Evolutionary conservation across 345 rosid genomes (phyloP), one percentile per base, ranked within the genome.

Genomic region (Raphanus sativus): DNA sequence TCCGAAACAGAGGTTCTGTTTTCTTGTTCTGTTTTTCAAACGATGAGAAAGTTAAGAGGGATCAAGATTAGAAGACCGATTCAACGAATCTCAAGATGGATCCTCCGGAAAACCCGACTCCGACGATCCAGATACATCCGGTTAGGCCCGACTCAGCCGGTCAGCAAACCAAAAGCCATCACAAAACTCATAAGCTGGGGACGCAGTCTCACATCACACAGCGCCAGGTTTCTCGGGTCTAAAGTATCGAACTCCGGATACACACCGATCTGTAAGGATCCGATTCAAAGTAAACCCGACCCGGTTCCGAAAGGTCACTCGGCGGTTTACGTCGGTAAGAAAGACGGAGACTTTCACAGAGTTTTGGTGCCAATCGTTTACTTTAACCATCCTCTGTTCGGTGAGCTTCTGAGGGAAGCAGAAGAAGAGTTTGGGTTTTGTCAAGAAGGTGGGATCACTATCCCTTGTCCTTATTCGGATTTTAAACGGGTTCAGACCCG

Each of bases 321-420:
- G 79, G 97, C 98, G 42, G 89, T 90, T 12, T 94, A 94, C 78
- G 86, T 94, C 10, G 98, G 97, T 28, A 82, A 82, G 75, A 86
- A 88, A 62, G 97, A 89, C 78, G 91, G 89, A 3, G 97, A 90
- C 63, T 88, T 84, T 79, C 87, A 85, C 25, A 75, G 98, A 70
- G 95, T 94, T 65, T 60, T 92, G 83, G 94, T 94, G 26, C 98
- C 98, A 0, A 92, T 94, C 54, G 85, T 94, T 56, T 90, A 94
- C 75, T 85, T 90, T 70, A 94, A 94, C 80, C 98, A 94, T 75
- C 98, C 98, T 65, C 83, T 94, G 84, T 94, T 94, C 63, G 87
- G 97, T 42, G 84, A 88, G 86, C 88, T 94, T 60, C 69, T 94
- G 76, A 87, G 85, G 80, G 95, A 86, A 9, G 97, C 97, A 15